phyloP scores from a whole-genome alignment of 192 early-diverging fungal genomes.

The Jimgerdemannia flammicorona region DNA sequence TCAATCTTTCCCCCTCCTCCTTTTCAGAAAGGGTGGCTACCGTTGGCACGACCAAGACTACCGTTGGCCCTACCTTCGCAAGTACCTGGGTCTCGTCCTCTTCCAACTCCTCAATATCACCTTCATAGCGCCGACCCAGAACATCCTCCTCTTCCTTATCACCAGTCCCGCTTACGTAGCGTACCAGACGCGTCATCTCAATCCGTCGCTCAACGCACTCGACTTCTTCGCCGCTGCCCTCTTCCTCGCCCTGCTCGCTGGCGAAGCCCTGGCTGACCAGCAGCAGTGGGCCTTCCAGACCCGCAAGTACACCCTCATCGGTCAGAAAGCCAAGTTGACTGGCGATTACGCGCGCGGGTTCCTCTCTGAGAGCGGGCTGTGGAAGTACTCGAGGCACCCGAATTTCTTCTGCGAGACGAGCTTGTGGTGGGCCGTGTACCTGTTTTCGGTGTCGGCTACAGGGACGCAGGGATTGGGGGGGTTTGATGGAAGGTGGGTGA shows the following conservation, averaged over 20 bases:
- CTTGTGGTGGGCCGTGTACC: constrained; percentile 62
- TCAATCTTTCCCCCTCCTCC: neutral
- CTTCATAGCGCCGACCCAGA: constrained; percentile 76
- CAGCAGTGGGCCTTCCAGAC: constrained; percentile 79
- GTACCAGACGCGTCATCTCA: constrained; percentile 11
- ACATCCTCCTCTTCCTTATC: constrained; percentile 60
- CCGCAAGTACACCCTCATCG: constrained; percentile 42
- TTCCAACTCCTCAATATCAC: constrained; percentile 67
- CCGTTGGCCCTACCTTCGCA: constrained; percentile 57
- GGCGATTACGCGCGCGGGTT: constrained; percentile 64
- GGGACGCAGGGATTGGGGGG: constrained; percentile 14
- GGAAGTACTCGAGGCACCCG: constrained; percentile 72
- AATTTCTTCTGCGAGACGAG: constrained; percentile 81
- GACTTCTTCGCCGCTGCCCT: constrained; percentile 42
- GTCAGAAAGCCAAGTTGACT: constrained; percentile 16
- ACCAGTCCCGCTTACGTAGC: constrained; percentile 46
- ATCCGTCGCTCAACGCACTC: constrained; percentile 27
- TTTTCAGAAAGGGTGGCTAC: constrained; percentile 71
- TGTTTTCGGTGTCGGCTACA: constrained; percentile 50
- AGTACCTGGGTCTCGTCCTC: constrained; percentile 25
- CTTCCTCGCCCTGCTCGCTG: constrained; percentile 43
- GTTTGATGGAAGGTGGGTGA: constrained; percentile 23
- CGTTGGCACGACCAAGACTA: constrained; percentile 65
- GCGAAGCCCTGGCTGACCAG: constrained; percentile 73
- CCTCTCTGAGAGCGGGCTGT: constrained; percentile 64